Base-by-base conservation (phyloP, 2,329 filamentous ascomycete species). In the Septoria petroselini region DNA sequence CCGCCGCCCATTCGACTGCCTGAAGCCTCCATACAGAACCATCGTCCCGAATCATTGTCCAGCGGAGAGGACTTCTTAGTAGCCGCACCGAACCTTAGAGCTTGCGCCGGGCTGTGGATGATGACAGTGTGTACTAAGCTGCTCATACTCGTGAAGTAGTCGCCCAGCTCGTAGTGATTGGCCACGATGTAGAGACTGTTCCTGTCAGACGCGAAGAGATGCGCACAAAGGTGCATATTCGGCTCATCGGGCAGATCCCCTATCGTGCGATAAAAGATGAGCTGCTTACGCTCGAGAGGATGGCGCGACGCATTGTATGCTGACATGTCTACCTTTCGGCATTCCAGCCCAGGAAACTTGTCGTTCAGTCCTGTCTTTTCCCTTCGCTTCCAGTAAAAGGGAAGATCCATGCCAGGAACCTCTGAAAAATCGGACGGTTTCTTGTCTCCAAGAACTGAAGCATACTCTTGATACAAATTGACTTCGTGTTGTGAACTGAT, bases 221-320 rank as follows among this genome's bases (percentile, higher is more conserved):
- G 79, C 2, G 77, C 78, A 56, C 76, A 79, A 1, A 77, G 74
- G 55, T 81, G 78, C 14, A 82, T 62, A 55, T 82, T 82, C 25
- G 76, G 66, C 52, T 71, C 62, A 51, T 59, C 23, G 3, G 67
- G 60, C 30, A 70, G 55, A 2, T 60, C 52, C 11, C 73, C 74
- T 18, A 73, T 68, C 0, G 74, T 61, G 2, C 69, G 65, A 57
- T 78, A 79, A 48, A 73, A 70, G 23, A 71, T 68, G 38, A 79
- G 57, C 57, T 77, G 66, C 19, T 66, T 56, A 18, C 65, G 60
- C 15, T 73, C 69, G 7, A 72, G 60, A 1, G 71, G 62, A 45
- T 59, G 50, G 4, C 60, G 70, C 0, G 53, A 48, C 4, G 61
- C 53, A 54, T 81, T 80, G 59, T 73, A 77, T 2, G 62, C 58